Evolutionary conservation across 129 eudicot species (phyloP).

Genomic region (Gnaphalium uliginosum): DNA sequence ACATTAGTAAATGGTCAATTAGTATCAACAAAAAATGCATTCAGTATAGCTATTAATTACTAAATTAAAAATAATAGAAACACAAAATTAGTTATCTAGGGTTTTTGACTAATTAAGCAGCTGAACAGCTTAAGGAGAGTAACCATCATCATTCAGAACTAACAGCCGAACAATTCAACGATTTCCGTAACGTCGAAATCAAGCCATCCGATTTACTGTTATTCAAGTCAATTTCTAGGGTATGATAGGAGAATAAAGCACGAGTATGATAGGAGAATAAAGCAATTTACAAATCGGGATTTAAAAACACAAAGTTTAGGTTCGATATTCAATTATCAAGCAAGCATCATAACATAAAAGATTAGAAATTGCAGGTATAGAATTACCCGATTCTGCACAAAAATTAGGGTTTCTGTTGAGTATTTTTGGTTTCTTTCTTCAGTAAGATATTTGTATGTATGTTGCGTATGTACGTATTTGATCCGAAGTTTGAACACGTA

Average conservation of each 20-base stretch:
- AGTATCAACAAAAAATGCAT: constrained; percentile 7
- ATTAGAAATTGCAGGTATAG: not conserved
- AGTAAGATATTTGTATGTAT: not conserved
- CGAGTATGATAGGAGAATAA: too few relatives aligned
- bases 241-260: too few relatives aligned
- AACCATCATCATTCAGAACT: not conserved
- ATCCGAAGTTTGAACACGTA: not conserved
- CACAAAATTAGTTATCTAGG: not conserved
- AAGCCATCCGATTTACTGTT: not conserved
- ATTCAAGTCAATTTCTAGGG: not conserved
- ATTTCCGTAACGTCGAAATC: not conserved
- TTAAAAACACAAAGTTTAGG: not conserved
- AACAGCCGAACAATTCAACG: not conserved
- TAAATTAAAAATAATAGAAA: not conserved
- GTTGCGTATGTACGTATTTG: too few relatives aligned
- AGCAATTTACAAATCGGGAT: too few relatives aligned
- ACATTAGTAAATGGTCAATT: constrained; percentile 1
- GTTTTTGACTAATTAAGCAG: not conserved
- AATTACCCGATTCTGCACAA: not conserved
- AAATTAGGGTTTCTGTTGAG: not conserved
- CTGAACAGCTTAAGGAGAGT: not conserved
- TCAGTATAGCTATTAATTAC: not conserved
- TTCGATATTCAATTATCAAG: not conserved
- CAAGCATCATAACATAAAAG: not conserved
- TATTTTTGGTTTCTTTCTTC: not conserved